Evolutionary conservation across 129 eudicot genomes (phyloP).

Genomic region (Flaveria ramosissima): DNA sequence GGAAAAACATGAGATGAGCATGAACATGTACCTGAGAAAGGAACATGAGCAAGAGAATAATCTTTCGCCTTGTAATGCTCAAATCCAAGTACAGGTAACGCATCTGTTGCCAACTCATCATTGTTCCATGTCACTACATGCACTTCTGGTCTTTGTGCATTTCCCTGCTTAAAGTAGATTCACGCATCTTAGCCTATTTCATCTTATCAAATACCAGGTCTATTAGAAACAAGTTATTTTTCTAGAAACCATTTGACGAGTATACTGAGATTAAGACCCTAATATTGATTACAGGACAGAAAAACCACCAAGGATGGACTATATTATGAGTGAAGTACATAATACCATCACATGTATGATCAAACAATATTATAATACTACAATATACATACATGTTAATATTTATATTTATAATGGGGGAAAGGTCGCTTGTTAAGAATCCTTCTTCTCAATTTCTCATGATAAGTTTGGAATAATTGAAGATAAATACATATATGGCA

Average conservation of each 20-base stretch:
- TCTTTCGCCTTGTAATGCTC: slow-evolving; percentile 96
- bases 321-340: background rate
- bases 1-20: slow-evolving; percentile 27
- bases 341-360: slow-evolving; percentile 5
- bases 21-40: slow-evolving; percentile 68
- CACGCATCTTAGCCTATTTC: slow-evolving; percentile 18
- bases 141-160: slow-evolving; percentile 99
- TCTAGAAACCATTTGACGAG: background rate
- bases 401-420: background rate
- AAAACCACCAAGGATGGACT: slow-evolving; percentile 15
- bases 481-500: background rate
- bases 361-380: slow-evolving; percentile 7
- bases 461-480: background rate
- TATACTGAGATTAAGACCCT: background rate
- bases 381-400: background rate
- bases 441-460: slow-evolving; percentile 10
- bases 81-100: slow-evolving; percentile 87
- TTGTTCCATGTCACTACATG: slow-evolving; percentile 92
- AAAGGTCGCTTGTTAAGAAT: background rate
- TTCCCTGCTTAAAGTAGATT: slow-evolving; percentile 59
- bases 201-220: slow-evolving; percentile 6
- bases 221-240: background rate
- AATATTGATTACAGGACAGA: background rate
- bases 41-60: slow-evolving; percentile 87
- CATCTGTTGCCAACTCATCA: slow-evolving; percentile 93